Evolutionary conservation across 257 asterid species (phyloP).

Genomic region (Primulina huaijiensis): DNA sequence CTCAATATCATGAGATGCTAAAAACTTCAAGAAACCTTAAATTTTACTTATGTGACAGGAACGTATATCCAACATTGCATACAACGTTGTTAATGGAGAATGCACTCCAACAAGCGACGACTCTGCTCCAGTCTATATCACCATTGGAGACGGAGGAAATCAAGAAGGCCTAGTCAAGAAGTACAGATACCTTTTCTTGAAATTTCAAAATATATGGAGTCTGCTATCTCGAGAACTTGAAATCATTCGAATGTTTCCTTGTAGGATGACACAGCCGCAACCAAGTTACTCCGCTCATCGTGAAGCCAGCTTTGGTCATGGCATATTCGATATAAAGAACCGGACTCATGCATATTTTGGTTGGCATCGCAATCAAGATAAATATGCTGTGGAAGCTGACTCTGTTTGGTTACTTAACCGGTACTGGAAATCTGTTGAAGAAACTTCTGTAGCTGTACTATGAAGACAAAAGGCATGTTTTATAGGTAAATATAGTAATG

Average conservation of each 20-base stretch:
- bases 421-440: conserved; percentile 36
- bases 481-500: too few relatives aligned
- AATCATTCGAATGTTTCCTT: not conserved
- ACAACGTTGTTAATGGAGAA: conserved; percentile 45
- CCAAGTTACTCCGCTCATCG: conserved; percentile 57
- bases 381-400: conserved; percentile 42
- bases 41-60: conserved; percentile 32
- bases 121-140: conserved; percentile 67
- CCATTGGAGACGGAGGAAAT: conserved; percentile 78
- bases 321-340: conserved; percentile 52
- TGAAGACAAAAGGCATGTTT: conserved; percentile 9
- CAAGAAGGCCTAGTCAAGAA: conserved; percentile 58
- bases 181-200: conserved; percentile 27
- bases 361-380: conserved; percentile 63
- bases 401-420: conserved; percentile 47
- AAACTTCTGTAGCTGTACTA: conserved; percentile 18
- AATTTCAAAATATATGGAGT: not conserved
- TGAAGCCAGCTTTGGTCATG: conserved; percentile 65
- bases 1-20: not conserved
- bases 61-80: conserved; percentile 57
- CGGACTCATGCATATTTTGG: conserved; percentile 48
- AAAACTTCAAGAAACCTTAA: not conserved
- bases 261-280: conserved; percentile 65
- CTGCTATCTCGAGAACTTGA: not conserved
- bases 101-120: conserved; percentile 47